Evolutionary conservation across 441 rosid species (phyloP), one percentile per base, ranked within the genome.

Genomic region (Brassica balearica): DNA sequence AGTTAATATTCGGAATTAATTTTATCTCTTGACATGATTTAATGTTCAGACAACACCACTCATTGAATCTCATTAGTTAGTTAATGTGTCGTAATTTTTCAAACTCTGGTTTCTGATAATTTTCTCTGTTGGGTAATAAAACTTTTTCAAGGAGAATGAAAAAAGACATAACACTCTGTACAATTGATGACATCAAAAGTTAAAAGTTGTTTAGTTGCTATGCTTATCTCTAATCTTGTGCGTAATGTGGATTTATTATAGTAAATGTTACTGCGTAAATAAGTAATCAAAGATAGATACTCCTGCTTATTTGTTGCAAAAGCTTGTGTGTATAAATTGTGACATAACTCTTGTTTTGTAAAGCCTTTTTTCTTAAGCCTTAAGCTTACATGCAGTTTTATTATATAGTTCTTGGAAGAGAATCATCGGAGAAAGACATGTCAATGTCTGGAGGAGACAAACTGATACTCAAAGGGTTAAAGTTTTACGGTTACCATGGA

Each of bases 401-500:
- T 1, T 73, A 4, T 73, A 8, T 29, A 73, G 70, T 64, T 51
- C 9, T 2, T 67, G 41, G 32, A 43, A 66, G 22, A 59, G 77
- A 14, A 72, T 32, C 56, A 51, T 17, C 34, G 25, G 71, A 23
- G 77, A 74, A 36, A 55, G 58, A 34, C 27, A 56, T 11, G 70
- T 62, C 64, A 69, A 63, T 62, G 66, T 15, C 34, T 12, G 71
- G 78, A 62, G 66, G 66, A 2, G 82, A 79, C 78, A 79, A 79
- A 69, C 78, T 79, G 60, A 7, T 88, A 72, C 72, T 95, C 9
- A 88, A 89, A 84, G 99, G 97, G 1, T 77, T 95, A 84, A 88
- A 82, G 78, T 93, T 93, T 65, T 96, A 95, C 32, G 97, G 95
- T 8, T 86, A 82, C 82, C 99, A 95, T 77, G 98, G 97, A 51